phyloP scores from a whole-genome alignment of 2,329 filamentous ascomycete species.

The Cladorrhinum sp. region DNA sequence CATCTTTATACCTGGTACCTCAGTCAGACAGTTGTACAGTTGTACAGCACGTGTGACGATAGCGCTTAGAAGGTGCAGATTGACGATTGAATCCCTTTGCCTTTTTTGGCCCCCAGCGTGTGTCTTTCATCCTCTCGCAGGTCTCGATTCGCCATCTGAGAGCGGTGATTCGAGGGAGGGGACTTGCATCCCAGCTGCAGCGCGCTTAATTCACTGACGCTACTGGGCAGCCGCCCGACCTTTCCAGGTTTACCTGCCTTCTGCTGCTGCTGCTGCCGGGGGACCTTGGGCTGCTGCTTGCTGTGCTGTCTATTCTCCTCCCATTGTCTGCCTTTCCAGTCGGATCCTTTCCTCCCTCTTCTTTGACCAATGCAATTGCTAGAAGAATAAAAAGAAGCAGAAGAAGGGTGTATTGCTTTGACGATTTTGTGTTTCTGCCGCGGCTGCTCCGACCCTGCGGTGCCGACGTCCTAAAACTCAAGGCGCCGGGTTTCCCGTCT shows the following conservation, averaged over 20 bases:
- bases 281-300: not conserved
- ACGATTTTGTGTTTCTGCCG: not conserved
- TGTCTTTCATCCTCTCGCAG: not conserved
- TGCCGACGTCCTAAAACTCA: not conserved
- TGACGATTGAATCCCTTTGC: not conserved
- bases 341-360: not conserved
- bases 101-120: not conserved
- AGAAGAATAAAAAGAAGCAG: too few relatives aligned
- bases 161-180: conserved; percentile 8
- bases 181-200: conserved; percentile 13
- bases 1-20: not conserved
- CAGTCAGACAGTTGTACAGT: not conserved
- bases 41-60: not conserved
- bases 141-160: not conserved
- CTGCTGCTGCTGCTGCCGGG: not conserved
- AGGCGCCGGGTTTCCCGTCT: not conserved
- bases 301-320: not conserved
- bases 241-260: not conserved
- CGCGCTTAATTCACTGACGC: conserved; percentile 17
- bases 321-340: not conserved
- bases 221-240: not conserved
- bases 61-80: not conserved
- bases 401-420: too few relatives aligned
- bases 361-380: not conserved
- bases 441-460: not conserved